Conservation (phyloP, 78 protist species). For the Planoprotostelium fungivorum region DNA sequence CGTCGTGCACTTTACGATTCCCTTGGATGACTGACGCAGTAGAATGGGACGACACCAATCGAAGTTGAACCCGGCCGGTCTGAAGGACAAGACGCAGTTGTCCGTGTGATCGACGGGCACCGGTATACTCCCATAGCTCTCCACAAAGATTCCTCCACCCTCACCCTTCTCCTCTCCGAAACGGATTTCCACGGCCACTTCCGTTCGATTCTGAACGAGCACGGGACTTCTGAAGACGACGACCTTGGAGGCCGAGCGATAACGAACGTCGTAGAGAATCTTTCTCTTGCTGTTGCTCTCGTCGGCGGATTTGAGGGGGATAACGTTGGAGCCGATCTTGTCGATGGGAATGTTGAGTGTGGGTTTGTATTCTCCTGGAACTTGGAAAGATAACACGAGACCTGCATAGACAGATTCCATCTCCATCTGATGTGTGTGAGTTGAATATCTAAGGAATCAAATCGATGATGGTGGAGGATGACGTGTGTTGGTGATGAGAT, state of each 20-base stretch:
- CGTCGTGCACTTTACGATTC: background rate
- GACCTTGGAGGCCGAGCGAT: background rate
- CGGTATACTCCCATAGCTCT: background rate
- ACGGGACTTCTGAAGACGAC: background rate
- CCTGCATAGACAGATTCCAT: background rate
- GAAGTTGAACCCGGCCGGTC: background rate
- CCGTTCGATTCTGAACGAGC: background rate
- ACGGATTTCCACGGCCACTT: background rate
- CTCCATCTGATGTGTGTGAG: too few species aligned
- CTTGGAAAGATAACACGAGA: background rate
- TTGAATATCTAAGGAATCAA: background rate
- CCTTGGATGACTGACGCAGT: background rate
- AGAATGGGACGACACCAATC: background rate
- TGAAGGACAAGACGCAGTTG: background rate
- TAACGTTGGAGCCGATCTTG: background rate
- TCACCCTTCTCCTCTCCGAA: background rate
- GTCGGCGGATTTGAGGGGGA: background rate
- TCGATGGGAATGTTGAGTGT: background rate
- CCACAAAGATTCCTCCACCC: background rate
- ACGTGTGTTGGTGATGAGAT: too few species aligned
- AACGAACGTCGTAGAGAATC: background rate
- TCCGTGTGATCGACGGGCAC: background rate
- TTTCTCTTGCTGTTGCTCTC: background rate
- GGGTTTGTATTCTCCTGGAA: background rate
- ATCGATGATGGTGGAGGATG: too few species aligned